Evolutionary conservation across 805 yeast species (phyloP).

Genomic region (Saccharomyces jurei): DNA sequence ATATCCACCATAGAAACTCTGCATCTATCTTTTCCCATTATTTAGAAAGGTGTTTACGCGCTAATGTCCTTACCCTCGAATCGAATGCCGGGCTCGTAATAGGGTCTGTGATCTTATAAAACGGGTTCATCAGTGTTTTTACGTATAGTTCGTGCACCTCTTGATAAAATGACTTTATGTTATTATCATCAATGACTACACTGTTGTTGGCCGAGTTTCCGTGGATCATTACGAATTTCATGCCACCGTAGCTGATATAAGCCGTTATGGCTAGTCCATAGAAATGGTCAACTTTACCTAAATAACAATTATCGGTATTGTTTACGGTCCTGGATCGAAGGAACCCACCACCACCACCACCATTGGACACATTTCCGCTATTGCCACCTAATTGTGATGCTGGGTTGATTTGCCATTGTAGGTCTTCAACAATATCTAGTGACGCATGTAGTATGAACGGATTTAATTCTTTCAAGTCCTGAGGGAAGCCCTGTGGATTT

Average conservation of each 20-base stretch:
- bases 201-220: constrained; percentile 35
- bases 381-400: constrained; percentile 8
- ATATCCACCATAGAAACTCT: background rate
- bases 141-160: constrained; percentile 86
- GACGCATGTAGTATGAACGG: constrained; percentile 88
- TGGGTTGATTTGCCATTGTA: constrained; percentile 66
- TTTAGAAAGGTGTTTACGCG: constrained; percentile 50
- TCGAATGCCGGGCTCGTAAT: constrained; percentile 72
- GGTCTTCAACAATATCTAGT: constrained; percentile 82
- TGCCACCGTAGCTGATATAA: constrained; percentile 79
- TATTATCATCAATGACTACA: constrained; percentile 47
- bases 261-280: constrained; percentile 79
- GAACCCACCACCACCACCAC: constrained; percentile 15
- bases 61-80: constrained; percentile 57
- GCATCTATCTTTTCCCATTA: background rate
- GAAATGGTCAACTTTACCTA: constrained; percentile 77
- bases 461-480: constrained; percentile 65
- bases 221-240: constrained; percentile 68
- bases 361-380: background rate
- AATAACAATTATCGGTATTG: constrained; percentile 34
- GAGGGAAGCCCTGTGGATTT: constrained; percentile 49
- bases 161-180: constrained; percentile 71
- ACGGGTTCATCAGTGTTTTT: constrained; percentile 78
- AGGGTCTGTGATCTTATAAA: constrained; percentile 68
- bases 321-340: constrained; percentile 19